Conservation (phyloP, 2,329 filamentous ascomycete genomes). For the Curvularia sp. region DNA sequence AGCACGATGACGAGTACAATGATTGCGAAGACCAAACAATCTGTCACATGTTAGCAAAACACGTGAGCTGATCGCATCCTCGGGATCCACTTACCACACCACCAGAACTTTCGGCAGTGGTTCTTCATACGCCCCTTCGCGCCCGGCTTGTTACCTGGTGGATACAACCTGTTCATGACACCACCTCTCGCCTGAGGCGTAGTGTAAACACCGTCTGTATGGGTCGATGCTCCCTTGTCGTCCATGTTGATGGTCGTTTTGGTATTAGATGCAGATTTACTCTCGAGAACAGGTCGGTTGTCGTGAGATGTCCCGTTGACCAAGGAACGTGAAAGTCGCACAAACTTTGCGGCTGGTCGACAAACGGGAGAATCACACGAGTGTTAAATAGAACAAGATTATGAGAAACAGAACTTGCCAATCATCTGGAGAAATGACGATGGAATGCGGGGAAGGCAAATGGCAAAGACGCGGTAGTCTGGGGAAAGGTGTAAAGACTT, state of each 20-base stretch:
- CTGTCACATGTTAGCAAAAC: slow-evolving; percentile 25
- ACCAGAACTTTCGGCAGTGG: slow-evolving; percentile 50
- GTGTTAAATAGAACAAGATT: slow-evolving; percentile 10
- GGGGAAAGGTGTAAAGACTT: slow-evolving; percentile 26
- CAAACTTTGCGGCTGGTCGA: background rate
- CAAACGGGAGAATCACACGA: background rate
- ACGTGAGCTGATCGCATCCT: background rate
- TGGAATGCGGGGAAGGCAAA: slow-evolving; percentile 41
- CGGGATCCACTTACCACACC: slow-evolving; percentile 42
- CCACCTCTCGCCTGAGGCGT: slow-evolving; percentile 37
- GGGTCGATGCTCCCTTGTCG: slow-evolving; percentile 25
- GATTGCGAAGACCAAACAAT: slow-evolving; percentile 59
- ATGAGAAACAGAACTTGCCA: slow-evolving; percentile 13
- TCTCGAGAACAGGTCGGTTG: background rate
- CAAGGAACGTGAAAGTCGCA: background rate
- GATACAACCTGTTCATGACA: slow-evolving; percentile 45
- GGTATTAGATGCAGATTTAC: slow-evolving; percentile 10
- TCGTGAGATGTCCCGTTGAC: background rate
- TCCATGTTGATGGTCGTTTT: slow-evolving; percentile 30
- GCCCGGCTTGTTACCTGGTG: slow-evolving; percentile 43
- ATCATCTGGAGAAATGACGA: slow-evolving; percentile 18
- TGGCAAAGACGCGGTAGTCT: slow-evolving; percentile 23
- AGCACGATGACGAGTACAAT: slow-evolving; percentile 64
- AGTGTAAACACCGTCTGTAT: slow-evolving; percentile 29
- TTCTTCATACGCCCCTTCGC: slow-evolving; percentile 45